Evolutionary conservation across 768 basidiomycete genomes (phyloP).

Genomic region (Podaxis mareebaensis): DNA sequence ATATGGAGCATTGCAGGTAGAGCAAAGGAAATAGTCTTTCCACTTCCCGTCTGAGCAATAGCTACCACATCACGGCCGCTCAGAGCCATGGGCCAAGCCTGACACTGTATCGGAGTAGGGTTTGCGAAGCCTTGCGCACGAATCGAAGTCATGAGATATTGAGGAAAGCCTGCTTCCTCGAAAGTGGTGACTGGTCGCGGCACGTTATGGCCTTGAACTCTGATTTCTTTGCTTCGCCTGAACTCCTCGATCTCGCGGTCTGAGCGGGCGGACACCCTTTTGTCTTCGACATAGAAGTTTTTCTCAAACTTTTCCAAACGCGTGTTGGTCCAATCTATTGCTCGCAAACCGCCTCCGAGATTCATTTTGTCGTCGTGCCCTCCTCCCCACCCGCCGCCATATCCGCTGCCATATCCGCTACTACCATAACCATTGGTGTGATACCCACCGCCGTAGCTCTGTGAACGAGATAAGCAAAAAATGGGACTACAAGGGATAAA

Average conservation of each 20-base stretch:
- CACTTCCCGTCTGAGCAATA: conserved; percentile 97
- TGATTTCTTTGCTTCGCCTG: conserved; percentile 81
- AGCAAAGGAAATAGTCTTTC: conserved; percentile 98
- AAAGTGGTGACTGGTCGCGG: conserved; percentile 91
- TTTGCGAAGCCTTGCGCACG: conserved; percentile 88
- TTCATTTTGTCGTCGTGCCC: conserved; percentile 69
- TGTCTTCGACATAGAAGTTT: conserved; percentile 95
- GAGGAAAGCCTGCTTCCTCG: conserved; percentile 95
- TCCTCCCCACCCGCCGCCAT: conserved; percentile 55
- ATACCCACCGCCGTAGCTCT: conserved; percentile 38
- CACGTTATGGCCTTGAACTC: conserved; percentile 86
- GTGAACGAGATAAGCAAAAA: conserved; percentile 11
- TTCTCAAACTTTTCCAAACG: conserved; percentile 91
- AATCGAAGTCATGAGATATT: conserved; percentile 93
- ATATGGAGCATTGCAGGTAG: conserved; percentile 99
- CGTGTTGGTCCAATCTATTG: conserved; percentile 80
- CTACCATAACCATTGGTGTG: conserved; percentile 41
- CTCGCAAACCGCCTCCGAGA: conserved; percentile 79
- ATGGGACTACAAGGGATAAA: background rate
- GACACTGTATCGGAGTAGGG: conserved; percentile 97
- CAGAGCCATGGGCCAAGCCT: conserved; percentile 99
- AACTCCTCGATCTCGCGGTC: conserved; percentile 92
- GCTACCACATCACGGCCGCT: conserved; percentile 93
- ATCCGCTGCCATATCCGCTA: conserved; percentile 46
- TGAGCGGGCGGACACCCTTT: conserved; percentile 70